Percentiles rank a stretch among this genome's conserved stretches.
phyloP scores from a whole-genome alignment of 2,329 filamentous ascomycete genomes.

The Stylonectria norvegica region DNA sequence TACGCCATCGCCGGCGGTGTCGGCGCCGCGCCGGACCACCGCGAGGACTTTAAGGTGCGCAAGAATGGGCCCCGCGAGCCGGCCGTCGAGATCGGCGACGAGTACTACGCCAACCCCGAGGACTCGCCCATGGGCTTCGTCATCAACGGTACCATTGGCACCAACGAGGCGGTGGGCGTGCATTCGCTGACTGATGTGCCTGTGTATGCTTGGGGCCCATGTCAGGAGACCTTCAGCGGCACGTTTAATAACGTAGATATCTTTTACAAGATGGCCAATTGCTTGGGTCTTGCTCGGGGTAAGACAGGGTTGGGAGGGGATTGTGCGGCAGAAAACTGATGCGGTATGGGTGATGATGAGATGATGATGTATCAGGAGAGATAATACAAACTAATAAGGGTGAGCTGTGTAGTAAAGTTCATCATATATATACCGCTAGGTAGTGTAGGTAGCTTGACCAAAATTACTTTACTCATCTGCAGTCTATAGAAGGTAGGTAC shows the following conservation, averaged over 20 bases:
- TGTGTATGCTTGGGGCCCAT: conserved; percentile 75
- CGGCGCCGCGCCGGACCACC: conserved; percentile 67
- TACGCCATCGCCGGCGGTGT: conserved; percentile 76
- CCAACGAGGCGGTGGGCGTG: conserved; percentile 62
- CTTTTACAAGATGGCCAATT: conserved; percentile 71
- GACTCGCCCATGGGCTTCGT: conserved; percentile 66
- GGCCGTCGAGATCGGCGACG: conserved; percentile 50
- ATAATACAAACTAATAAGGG: conserved; percentile 8
- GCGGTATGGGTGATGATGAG: conserved; percentile 11
- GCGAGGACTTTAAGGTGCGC: conserved; percentile 73
- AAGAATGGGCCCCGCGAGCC: conserved; percentile 61
- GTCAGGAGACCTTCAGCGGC: conserved; percentile 71
- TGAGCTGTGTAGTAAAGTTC: too few relatives aligned
- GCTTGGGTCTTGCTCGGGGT: conserved; percentile 52
- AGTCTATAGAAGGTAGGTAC: too few relatives aligned
- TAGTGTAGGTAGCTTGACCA: conserved; percentile 4
- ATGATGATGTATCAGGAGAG: conserved; percentile 12
- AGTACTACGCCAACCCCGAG: conserved; percentile 65
- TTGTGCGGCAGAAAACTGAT: conserved; percentile 16
- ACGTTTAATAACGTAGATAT: conserved; percentile 69
- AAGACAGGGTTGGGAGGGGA: conserved; percentile 19
- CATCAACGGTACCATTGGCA: conserved; percentile 71
- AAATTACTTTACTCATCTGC: too few relatives aligned
- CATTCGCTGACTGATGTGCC: conserved; percentile 76
- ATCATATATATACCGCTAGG: conserved; percentile 4